Conservation (phyloP, 2,329 filamentous ascomycete species). For the Colletotrichum cuscutae region DNA sequence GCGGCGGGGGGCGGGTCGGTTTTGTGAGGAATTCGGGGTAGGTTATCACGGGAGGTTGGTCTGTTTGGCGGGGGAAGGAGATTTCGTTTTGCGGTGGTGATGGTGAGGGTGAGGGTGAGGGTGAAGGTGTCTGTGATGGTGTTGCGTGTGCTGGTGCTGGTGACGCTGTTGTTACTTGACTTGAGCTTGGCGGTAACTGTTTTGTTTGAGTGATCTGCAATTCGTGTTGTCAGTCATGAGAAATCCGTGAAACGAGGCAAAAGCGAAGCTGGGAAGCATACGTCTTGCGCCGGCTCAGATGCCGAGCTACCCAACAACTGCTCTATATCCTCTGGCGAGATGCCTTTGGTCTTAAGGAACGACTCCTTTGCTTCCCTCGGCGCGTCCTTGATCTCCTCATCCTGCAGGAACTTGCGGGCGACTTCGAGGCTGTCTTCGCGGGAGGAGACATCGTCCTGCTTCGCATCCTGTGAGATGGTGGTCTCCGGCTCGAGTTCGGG, state of each 20-base stretch:
- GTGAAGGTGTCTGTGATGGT: slow-evolving; percentile 3
- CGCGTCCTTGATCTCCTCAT: slow-evolving; percentile 76
- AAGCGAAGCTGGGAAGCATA: neutral
- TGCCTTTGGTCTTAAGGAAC: slow-evolving; percentile 82
- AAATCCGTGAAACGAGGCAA: neutral
- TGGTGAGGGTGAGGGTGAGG: neutral
- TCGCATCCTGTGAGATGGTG: slow-evolving; percentile 18
- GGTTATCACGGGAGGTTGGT: slow-evolving; percentile 71
- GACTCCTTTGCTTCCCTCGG: slow-evolving; percentile 77
- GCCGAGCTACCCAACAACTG: slow-evolving; percentile 61
- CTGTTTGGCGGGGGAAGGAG: slow-evolving; percentile 40
- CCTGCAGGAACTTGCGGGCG: slow-evolving; percentile 79
- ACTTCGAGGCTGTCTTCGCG: slow-evolving; percentile 61
- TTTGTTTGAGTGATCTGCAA: neutral
- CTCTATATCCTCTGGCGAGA: slow-evolving; percentile 74
- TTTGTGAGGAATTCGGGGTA: slow-evolving; percentile 76
- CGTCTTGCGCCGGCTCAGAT: slow-evolving; percentile 9
- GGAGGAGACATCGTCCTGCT: slow-evolving; percentile 17
- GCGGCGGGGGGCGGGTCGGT: slow-evolving; percentile 64
- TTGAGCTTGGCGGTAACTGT: neutral
- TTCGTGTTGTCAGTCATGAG: neutral
- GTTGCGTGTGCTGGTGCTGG: slow-evolving; percentile 20
- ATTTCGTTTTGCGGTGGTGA: slow-evolving; percentile 16
- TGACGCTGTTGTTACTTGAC: slow-evolving; percentile 7
- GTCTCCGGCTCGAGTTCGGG: slow-evolving; percentile 11